Percentiles rank a stretch among this genome's conserved stretches.
phyloP scores from a whole-genome alignment of 805 yeast genomes.

The Yamadazyma paraphyllophila region DNA sequence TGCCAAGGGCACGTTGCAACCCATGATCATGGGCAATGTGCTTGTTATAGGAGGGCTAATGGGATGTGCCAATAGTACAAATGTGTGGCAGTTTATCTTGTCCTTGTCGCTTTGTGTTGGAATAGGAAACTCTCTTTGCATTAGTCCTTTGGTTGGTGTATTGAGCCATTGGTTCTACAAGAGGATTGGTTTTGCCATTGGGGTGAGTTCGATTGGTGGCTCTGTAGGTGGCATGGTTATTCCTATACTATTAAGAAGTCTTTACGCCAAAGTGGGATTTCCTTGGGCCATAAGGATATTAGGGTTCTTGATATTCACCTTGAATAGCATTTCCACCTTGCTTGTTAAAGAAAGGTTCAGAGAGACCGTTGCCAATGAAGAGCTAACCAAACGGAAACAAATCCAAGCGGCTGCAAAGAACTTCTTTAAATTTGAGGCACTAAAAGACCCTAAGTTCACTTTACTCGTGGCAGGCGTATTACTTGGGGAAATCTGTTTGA shows the following conservation, averaged over 20 bases:
- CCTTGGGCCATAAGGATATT: slow-evolving; percentile 58
- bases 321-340: slow-evolving; percentile 22
- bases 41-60: slow-evolving; percentile 48
- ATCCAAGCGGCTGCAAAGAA: slow-evolving; percentile 1
- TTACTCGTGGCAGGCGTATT: slow-evolving; percentile 40
- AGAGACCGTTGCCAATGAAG: neutral
- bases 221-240: slow-evolving; percentile 64
- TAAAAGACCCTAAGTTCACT: slow-evolving; percentile 37
- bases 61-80: slow-evolving; percentile 51
- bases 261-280: slow-evolving; percentile 51
- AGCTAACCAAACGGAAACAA: neutral
- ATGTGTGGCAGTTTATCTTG: slow-evolving; percentile 58
- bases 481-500: slow-evolving; percentile 49
- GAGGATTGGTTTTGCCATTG: slow-evolving; percentile 47
- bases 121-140: slow-evolving; percentile 56
- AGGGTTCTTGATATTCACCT: slow-evolving; percentile 30
- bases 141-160: slow-evolving; percentile 60
- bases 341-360: slow-evolving; percentile 28
- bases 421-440: slow-evolving; percentile 17
- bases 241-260: slow-evolving; percentile 50
- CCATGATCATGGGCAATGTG: slow-evolving; percentile 44
- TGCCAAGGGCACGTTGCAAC: slow-evolving; percentile 52
- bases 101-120: slow-evolving; percentile 48
- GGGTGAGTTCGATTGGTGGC: slow-evolving; percentile 65
- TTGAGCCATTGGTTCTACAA: slow-evolving; percentile 67